These are phyloP conservation scores for Claviceps sp. DNA, from an alignment of 2,329 filamentous ascomycete genomes.

Conservation along the genomic window DNA sequence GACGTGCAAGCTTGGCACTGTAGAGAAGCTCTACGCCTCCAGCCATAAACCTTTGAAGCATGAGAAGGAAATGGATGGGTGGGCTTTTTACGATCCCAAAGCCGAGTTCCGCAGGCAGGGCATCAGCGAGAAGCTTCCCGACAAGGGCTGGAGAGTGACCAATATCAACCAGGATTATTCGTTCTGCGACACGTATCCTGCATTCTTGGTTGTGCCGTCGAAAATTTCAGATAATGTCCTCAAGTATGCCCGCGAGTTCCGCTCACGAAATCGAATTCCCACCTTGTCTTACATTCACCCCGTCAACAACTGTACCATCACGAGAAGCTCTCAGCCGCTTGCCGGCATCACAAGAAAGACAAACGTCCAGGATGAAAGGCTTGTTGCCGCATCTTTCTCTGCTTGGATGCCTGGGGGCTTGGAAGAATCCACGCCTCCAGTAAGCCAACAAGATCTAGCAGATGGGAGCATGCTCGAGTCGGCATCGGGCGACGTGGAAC, in stretches of 20 bases:
- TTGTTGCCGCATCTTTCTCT: constrained; percentile 81
- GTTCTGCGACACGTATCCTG: constrained; percentile 89
- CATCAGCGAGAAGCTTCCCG: constrained; percentile 64
- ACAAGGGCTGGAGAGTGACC: constrained; percentile 79
- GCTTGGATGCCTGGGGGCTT: constrained; percentile 20
- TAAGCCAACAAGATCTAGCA: constrained; percentile 38
- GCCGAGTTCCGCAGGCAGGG: constrained; percentile 81
- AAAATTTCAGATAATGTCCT: constrained; percentile 93
- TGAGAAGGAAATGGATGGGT: constrained; percentile 66
- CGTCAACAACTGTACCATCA: constrained; percentile 93
- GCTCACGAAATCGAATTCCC: constrained; percentile 79
- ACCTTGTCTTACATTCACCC: constrained; percentile 89
- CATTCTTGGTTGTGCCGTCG: constrained; percentile 69
- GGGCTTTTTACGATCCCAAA: constrained; percentile 72
- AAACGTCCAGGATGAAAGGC: constrained; percentile 89
- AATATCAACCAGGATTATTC: constrained; percentile 79
- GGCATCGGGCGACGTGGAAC: constrained; percentile 49
- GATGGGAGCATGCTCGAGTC: constrained; percentile 23
- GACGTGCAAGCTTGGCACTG: constrained; percentile 67
- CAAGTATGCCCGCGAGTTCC: constrained; percentile 82
- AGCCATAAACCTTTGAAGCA: constrained; percentile 61
- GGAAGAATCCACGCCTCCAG: constrained; percentile 20
- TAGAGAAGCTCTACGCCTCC: constrained; percentile 89
- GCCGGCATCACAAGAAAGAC: constrained; percentile 77
- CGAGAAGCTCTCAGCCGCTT: constrained; percentile 81